These are phyloP conservation scores for Dactylis glomerata DNA, from an alignment of 176 grass and related monocot species.

Conservation along the genomic window DNA sequence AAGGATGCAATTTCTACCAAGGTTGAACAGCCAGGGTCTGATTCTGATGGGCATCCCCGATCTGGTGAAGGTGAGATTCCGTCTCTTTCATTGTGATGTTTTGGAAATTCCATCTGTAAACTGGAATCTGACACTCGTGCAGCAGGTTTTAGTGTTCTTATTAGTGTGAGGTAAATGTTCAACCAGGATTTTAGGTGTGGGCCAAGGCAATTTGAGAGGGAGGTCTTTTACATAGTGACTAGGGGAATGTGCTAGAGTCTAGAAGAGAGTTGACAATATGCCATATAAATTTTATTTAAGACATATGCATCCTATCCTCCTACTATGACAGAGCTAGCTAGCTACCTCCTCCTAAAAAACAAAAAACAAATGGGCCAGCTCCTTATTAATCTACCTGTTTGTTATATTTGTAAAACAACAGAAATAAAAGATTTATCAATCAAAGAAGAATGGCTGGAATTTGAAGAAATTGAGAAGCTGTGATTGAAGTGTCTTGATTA, in stretches of 20 bases:
- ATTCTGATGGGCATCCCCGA: constrained; percentile 7
- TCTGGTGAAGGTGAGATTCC: constrained; percentile 33
- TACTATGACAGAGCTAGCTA: neutral
- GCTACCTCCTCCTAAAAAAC: neutral
- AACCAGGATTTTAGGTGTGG: neutral
- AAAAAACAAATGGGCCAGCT: neutral
- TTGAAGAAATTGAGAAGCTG: neutral
- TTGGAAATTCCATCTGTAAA: neutral
- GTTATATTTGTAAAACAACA: neutral
- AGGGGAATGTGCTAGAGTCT: neutral
- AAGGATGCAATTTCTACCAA: neutral
- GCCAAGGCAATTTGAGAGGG: neutral
- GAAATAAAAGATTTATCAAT: neutral
- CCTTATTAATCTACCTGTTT: neutral
- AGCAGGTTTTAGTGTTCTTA: neutral
- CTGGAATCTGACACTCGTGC: neutral
- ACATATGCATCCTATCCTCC: neutral
- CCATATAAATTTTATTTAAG: neutral
- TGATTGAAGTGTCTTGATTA: neutral
- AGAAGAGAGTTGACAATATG: neutral
- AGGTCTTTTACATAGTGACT: neutral
- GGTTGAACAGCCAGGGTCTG: neutral
- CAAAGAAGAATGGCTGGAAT: neutral
- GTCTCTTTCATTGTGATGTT: constrained; percentile 4
- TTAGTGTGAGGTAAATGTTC: neutral